Percentiles rank a stretch among this genome's conserved stretches.
These are phyloP conservation scores for Paracoccidioides brasiliensis DNA, from an alignment of 2,329 filamentous ascomycete species.

Conservation along the genomic window DNA sequence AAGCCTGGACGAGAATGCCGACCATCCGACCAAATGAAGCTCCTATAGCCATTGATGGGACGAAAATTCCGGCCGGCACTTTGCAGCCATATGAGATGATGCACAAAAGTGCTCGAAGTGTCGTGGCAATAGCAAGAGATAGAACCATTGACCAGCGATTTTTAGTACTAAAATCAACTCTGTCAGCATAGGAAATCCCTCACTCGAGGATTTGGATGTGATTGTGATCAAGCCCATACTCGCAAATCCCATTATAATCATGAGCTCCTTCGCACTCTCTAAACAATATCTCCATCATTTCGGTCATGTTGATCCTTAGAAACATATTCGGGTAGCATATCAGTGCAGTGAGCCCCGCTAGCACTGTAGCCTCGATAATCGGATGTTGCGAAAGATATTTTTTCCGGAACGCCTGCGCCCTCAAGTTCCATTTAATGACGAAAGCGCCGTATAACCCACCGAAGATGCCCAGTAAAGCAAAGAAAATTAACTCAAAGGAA, in stretches of 20 bases:
- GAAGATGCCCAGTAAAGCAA: constrained; percentile 80
- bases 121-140: constrained; percentile 64
- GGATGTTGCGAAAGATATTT: constrained; percentile 77
- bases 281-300: constrained; percentile 98
- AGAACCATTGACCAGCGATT: constrained; percentile 66
- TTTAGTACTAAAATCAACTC: constrained; percentile 31
- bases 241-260: constrained; percentile 82
- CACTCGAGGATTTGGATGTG: not conserved
- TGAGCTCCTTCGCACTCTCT: constrained; percentile 80
- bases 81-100: constrained; percentile 97
- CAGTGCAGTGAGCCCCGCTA: constrained; percentile 73
- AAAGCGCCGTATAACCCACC: constrained; percentile 92
- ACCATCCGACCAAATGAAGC: constrained; percentile 86
- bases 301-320: constrained; percentile 92
- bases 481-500: constrained; percentile 91
- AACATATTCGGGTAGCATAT: constrained; percentile 98
- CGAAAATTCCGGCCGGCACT: constrained; percentile 93
- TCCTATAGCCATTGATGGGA: constrained; percentile 94
- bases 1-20: constrained; percentile 83
- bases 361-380: constrained; percentile 69
- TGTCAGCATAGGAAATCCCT: constrained; percentile 12
- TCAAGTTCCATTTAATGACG: constrained; percentile 94
- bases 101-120: constrained; percentile 70
- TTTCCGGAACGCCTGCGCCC: constrained; percentile 83
- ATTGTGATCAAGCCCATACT: constrained; percentile 35